Percentiles rank a stretch among this genome's conserved stretches.
phyloP scores from a whole-genome alignment of 179 eudicot genomes.

The Beta macrorhiza region DNA sequence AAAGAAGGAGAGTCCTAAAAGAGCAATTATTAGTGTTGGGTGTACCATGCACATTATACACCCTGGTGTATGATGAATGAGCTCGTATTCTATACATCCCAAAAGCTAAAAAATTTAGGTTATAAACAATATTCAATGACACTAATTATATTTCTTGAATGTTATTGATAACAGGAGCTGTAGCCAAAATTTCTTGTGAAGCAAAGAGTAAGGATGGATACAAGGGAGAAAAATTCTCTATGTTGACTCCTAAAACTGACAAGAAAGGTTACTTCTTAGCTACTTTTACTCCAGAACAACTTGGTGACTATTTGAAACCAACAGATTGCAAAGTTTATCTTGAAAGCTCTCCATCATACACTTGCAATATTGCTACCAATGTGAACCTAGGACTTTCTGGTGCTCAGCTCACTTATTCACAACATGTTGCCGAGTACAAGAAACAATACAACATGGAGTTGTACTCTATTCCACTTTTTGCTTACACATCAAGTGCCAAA shows the following conservation, averaged over 20 bases:
- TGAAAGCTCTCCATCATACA: constrained; percentile 30
- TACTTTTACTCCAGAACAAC: constrained; percentile 30
- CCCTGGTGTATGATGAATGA: too few species aligned
- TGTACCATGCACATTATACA: too few species aligned
- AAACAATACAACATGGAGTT: constrained; percentile 21
- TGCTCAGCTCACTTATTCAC: constrained; percentile 8
- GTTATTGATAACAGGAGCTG: constrained; percentile 15
- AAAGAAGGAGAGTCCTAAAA: too few species aligned
- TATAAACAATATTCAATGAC: not conserved
- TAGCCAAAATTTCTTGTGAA: constrained; percentile 29
- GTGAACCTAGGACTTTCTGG: constrained; percentile 19
- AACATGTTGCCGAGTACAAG: constrained; percentile 4
- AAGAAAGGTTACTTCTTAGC: constrained; percentile 32
- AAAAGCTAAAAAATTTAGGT: too few species aligned
- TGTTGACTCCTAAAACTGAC: constrained; percentile 28
- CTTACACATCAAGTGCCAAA: constrained; percentile 15
- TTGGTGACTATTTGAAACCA: constrained; percentile 27
- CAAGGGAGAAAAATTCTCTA: constrained; percentile 20
- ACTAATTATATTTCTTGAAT: not conserved
- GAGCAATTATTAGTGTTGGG: too few species aligned
- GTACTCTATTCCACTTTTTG: constrained; percentile 27
- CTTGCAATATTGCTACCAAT: constrained; percentile 29
- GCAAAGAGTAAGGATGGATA: constrained; percentile 19
- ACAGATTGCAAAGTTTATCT: constrained; percentile 29
- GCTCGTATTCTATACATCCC: too few species aligned